Conservation (phyloP, 306 rosid genomes). For the Vachellia collinsii region DNA sequence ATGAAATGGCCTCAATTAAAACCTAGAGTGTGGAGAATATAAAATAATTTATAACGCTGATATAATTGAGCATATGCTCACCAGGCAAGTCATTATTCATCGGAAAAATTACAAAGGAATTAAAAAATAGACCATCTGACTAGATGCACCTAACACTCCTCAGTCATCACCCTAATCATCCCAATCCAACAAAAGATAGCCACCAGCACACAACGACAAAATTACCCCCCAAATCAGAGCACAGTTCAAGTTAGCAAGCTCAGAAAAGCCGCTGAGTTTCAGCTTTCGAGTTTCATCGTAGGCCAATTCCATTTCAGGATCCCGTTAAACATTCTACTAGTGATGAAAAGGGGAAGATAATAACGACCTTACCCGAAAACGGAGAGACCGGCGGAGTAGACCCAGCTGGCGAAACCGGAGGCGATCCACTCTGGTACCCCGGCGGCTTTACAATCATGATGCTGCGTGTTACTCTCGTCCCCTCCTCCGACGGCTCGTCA, state of each 20-base stretch:
- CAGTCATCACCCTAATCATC: background rate
- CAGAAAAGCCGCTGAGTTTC: background rate
- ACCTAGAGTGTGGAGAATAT: background rate
- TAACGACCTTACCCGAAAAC: too few species aligned
- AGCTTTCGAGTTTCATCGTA: background rate
- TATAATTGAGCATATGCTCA: background rate
- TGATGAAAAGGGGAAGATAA: too few species aligned
- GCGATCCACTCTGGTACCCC: conserved; percentile 68
- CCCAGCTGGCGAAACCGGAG: conserved; percentile 40
- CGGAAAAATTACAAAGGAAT: too few species aligned
- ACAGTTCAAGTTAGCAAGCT: background rate
- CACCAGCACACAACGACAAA: conserved; percentile 34
- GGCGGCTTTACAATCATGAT: conserved; percentile 89
- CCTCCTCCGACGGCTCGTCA: conserved; percentile 52
- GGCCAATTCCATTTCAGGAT: background rate
- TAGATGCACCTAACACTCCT: background rate
- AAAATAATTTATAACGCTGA: background rate
- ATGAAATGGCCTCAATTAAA: background rate
- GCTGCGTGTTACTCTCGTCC: conserved; percentile 73
- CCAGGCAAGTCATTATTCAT: conserved; percentile 4
- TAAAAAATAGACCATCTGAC: background rate
- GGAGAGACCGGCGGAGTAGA: too few species aligned
- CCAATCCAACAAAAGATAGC: background rate
- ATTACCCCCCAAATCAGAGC: conserved; percentile 35
- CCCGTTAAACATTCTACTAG: background rate